Conservation (phyloP, 352 stramenopile genomes). For the Thalassiosira livingstoniorum region DNA sequence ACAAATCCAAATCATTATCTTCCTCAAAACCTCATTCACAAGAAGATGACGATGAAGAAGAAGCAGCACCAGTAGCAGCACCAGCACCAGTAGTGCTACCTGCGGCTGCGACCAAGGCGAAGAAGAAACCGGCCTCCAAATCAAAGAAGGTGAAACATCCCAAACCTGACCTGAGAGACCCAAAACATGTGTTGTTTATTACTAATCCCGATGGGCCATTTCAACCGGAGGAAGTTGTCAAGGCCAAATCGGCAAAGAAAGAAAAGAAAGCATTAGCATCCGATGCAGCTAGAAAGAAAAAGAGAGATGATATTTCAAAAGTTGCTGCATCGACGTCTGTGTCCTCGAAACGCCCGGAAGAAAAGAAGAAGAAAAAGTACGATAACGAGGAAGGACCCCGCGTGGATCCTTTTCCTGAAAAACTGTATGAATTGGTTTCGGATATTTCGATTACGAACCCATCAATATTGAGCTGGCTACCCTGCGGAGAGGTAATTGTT, state of each 20-base stretch:
- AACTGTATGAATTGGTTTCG: constrained; percentile 11
- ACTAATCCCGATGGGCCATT: neutral
- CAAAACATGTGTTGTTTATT: neutral
- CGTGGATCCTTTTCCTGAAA: neutral
- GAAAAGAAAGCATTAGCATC: neutral
- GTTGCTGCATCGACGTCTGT: no score
- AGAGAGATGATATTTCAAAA: no score
- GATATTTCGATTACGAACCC: neutral
- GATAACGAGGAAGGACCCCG: no score
- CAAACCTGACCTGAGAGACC: neutral
- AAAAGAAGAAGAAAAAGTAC: no score
- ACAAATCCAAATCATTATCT: neutral
- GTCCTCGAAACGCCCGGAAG: no score
- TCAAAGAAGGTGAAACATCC: neutral
- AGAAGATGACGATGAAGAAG: neutral
- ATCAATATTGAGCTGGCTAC: constrained; percentile 7
- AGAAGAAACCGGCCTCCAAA: neutral
- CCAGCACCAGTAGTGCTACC: neutral
- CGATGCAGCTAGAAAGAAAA: no score
- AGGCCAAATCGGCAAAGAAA: neutral
- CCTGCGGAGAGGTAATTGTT: constrained; percentile 1
- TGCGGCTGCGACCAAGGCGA: neutral
- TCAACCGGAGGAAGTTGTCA: neutral
- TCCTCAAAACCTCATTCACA: neutral
- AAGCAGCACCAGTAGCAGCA: neutral